Base-by-base conservation (phyloP, 352 stramenopile species). In the Globisporangium yorkense region DNA sequence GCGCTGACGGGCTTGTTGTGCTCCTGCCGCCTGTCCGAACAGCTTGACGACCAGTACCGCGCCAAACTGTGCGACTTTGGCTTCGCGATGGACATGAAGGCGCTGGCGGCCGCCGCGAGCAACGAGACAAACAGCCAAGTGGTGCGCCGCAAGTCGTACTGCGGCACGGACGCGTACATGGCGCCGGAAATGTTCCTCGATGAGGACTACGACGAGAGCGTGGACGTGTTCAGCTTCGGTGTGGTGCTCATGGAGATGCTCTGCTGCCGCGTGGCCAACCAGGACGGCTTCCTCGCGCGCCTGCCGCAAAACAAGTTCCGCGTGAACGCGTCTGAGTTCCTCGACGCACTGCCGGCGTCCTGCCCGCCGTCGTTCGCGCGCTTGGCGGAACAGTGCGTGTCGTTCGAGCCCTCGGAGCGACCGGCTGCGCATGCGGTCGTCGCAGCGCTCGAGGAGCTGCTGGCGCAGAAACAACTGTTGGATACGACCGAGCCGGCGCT, bases 171-270 rank as follows among this genome's bases (percentile, higher is more conserved):
- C 61, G 84, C 81, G 24, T 94, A 90, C 72, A 90, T 90, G 77
- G 82, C 82, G 12, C 82, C 82, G 0, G 82, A 92, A 57, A 90
- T 92, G 78, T 90, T 92, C 54, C 67, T 92, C 46, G 78, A 89
- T 59, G 80, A 92, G 35, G 82, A 92, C 63, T 92, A 92, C 65
- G 81, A 90, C 59, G 80, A 91, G 20, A 89, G 84, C 41, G 83
- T 90, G 16, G 85, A 94, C 63, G 78, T 92, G 31, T 94, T 92
- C 59, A 91, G 81, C 65, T 91, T 88, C 52, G 85, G 85, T 24
- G 72, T 94, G 48, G 84, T 94, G 61, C 68, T 94, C n/a, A 93
- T 94, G 77, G 85, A 94, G 65, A 73, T 93, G 53, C 56, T 93
- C 27, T 94, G 85, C 68, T 92, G 85, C 45, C 85, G 83, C 51